Conservation (phyloP, 495 filamentous ascomycete species). For the Pyrenula aspistea region DNA sequence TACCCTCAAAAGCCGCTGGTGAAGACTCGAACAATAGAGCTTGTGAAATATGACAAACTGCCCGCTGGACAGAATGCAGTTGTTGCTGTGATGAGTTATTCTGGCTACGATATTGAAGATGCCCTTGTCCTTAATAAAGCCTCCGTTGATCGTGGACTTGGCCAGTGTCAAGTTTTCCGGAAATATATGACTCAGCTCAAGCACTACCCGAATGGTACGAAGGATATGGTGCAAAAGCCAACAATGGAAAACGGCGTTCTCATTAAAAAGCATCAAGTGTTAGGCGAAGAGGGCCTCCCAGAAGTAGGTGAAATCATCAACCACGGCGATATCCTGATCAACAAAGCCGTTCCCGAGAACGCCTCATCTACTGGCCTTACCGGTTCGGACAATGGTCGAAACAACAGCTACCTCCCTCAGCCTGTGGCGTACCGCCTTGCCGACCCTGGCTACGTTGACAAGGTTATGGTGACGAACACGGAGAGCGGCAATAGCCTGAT, state of each 20-base stretch:
- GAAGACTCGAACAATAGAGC: conserved; percentile 88
- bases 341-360: conserved; percentile 71
- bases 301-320: conserved; percentile 66
- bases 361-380: conserved; percentile 47
- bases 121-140: conserved; percentile 94
- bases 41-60: conserved; percentile 94
- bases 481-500: conserved; percentile 69
- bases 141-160: conserved; percentile 86
- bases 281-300: conserved; percentile 73
- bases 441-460: conserved; percentile 83
- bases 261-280: conserved; percentile 58
- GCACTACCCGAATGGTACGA: conserved; percentile 68
- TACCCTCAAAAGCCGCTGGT: conserved; percentile 98
- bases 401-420: conserved; percentile 49
- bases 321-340: conserved; percentile 70
- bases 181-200: conserved; percentile 69
- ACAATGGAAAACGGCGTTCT: conserved; percentile 42
- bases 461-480: conserved; percentile 80
- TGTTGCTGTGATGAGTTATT: conserved; percentile 98
- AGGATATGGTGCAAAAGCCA: conserved; percentile 58
- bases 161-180: conserved; percentile 88
- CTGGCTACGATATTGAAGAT: conserved; percentile 98
- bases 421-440: conserved; percentile 72
- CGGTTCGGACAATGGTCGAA: conserved; percentile 46
- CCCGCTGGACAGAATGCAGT: conserved; percentile 94